phyloP scores from a whole-genome alignment of 2,329 filamentous ascomycete genomes.

The Cladosporium sphaerospermum region DNA sequence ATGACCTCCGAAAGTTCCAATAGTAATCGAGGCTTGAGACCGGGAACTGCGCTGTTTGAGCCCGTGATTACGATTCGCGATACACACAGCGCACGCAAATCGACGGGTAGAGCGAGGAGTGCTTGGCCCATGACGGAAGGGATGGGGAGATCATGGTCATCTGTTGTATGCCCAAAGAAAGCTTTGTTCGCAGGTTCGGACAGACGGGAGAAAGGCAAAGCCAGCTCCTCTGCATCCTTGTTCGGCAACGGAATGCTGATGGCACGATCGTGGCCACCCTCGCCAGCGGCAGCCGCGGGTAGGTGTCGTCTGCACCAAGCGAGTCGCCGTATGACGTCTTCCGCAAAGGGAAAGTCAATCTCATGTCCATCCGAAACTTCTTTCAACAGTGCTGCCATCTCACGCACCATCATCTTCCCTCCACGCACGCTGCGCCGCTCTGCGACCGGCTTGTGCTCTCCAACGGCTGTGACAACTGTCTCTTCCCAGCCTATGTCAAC shows the following conservation, averaged over 20 bases:
- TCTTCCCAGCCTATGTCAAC: constrained; percentile 92
- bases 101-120: constrained; percentile 69
- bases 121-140: constrained; percentile 70
- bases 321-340: constrained; percentile 69
- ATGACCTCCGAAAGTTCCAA: constrained; percentile 67
- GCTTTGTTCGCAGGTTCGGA: constrained; percentile 68
- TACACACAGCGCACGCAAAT: constrained; percentile 80
- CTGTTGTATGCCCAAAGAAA: constrained; percentile 61
- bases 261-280: not conserved
- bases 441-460: constrained; percentile 79
- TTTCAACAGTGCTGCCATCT: constrained; percentile 60
- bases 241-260: constrained; percentile 32
- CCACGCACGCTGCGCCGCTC: constrained; percentile 66
- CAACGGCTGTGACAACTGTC: constrained; percentile 77
- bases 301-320: constrained; percentile 56
- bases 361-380: constrained; percentile 37
- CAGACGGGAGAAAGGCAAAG: constrained; percentile 63
- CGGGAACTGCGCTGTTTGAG: constrained; percentile 70
- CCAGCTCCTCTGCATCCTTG: constrained; percentile 33
- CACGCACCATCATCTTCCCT: constrained; percentile 63
- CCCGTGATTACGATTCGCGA: constrained; percentile 82
- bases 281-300: constrained; percentile 1
- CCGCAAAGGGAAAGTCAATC: constrained; percentile 64
- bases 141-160: constrained; percentile 80
- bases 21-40: constrained; percentile 69